phyloP scores from a whole-genome alignment of 768 basidiomycete species.

The Agaricus subrufescens region DNA sequence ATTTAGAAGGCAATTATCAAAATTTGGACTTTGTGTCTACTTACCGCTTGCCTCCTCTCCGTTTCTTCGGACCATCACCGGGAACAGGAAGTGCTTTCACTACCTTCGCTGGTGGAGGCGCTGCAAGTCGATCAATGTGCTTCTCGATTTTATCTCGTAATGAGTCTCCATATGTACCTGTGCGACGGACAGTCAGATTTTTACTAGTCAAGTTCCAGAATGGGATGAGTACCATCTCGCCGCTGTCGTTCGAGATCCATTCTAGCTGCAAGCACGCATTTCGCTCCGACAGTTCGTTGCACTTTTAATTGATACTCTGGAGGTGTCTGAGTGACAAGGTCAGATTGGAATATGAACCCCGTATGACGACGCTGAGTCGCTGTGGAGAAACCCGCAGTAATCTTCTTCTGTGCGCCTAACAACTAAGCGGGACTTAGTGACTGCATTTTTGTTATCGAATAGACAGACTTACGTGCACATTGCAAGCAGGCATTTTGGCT shows the following conservation, averaged over 20 bases:
- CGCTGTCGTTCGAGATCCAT: slow-evolving; percentile 89
- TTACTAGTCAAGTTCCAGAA: not conserved
- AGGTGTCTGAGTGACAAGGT: slow-evolving; percentile 79
- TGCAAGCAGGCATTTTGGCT: slow-evolving; percentile 92
- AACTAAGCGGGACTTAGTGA: slow-evolving; percentile 43
- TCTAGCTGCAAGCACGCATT: slow-evolving; percentile 82
- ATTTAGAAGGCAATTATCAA: not conserved
- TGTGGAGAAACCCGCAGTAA: slow-evolving; percentile 89
- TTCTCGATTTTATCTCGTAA: slow-evolving; percentile 89
- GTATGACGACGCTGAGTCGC: slow-evolving; percentile 87
- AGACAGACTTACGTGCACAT: slow-evolving; percentile 72
- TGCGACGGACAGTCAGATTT: not conserved
- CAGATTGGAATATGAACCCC: slow-evolving; percentile 95
- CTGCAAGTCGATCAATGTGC: slow-evolving; percentile 85
- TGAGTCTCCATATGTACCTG: slow-evolving; percentile 76
- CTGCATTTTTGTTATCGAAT: not conserved
- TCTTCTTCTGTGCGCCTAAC: slow-evolving; percentile 90
- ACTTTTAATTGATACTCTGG: slow-evolving; percentile 88
- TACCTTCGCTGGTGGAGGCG: slow-evolving; percentile 92
- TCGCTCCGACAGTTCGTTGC: slow-evolving; percentile 92
- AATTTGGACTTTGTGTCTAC: slow-evolving; percentile 15
- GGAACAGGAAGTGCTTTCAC: slow-evolving; percentile 92
- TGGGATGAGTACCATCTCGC: slow-evolving; percentile 59
- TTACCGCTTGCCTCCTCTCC: slow-evolving; percentile 91
- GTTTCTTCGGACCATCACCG: slow-evolving; percentile 92